Evolutionary conservation across 352 stramenopile species (phyloP).

Genomic region (Pythium sp.): DNA sequence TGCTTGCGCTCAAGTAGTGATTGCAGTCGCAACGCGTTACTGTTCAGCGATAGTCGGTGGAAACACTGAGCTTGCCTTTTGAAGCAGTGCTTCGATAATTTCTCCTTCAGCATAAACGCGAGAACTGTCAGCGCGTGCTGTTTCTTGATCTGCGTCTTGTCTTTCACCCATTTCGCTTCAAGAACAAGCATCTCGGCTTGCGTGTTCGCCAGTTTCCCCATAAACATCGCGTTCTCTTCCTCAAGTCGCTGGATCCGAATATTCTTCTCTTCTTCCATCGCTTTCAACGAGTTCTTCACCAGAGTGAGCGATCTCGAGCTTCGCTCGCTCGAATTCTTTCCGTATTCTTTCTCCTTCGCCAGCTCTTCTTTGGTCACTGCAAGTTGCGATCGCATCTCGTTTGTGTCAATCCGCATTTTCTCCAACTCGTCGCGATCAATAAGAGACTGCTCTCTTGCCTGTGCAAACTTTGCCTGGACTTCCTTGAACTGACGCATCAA

Average conservation of each 20-base stretch:
- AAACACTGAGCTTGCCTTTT: slow-evolving; percentile 30
- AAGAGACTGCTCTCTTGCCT: slow-evolving; percentile 54
- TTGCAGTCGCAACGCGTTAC: background rate
- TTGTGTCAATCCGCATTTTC: slow-evolving; percentile 42
- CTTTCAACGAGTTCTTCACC: slow-evolving; percentile 57
- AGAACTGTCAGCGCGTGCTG: slow-evolving; percentile 30
- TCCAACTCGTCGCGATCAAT: slow-evolving; percentile 66
- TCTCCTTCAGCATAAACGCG: slow-evolving; percentile 22
- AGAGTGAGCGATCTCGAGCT: slow-evolving; percentile 53
- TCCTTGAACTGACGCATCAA: slow-evolving; percentile 56
- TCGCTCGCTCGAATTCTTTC: slow-evolving; percentile 45
- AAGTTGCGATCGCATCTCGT: slow-evolving; percentile 44
- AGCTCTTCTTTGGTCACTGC: slow-evolving; percentile 44
- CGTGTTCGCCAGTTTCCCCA: slow-evolving; percentile 49
- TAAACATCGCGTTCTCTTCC: slow-evolving; percentile 43
- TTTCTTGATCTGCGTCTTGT: slow-evolving; percentile 29
- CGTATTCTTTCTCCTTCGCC: slow-evolving; percentile 55
- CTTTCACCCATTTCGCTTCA: slow-evolving; percentile 38
- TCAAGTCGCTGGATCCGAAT: slow-evolving; percentile 45
- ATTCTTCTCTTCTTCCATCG: slow-evolving; percentile 68
- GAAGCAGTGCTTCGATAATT: slow-evolving; percentile 18
- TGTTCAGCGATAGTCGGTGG: slow-evolving; percentile 2
- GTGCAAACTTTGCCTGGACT: slow-evolving; percentile 52
- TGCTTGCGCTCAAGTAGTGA: slow-evolving; percentile 17
- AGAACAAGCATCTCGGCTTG: slow-evolving; percentile 60